A percentile compares a stretch with the other conserved stretches of the same genome.
Conservation (phyloP, 768 basidiomycete species). For the Mycena floridula region DNA sequence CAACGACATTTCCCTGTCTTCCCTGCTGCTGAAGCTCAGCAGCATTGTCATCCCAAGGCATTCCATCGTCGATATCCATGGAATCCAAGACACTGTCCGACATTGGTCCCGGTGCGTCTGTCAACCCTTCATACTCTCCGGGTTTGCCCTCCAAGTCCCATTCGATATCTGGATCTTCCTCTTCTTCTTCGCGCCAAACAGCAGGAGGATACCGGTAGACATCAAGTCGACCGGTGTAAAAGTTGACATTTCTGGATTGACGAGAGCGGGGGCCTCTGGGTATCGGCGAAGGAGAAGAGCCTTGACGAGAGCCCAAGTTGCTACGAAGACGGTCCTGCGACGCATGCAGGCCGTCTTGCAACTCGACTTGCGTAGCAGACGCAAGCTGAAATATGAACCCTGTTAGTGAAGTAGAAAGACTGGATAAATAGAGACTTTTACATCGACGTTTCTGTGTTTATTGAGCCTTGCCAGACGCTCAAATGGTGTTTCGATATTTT, state of each 20-base stretch:
- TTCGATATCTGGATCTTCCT: constrained; percentile 57
- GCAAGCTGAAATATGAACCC: constrained; percentile 53
- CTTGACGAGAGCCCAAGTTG: constrained; percentile 42
- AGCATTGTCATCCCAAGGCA: constrained; percentile 79
- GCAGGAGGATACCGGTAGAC: constrained; percentile 77
- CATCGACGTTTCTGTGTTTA: constrained; percentile 96
- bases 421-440: constrained; percentile 32
- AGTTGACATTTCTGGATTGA: constrained; percentile 52
- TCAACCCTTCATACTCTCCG: constrained; percentile 62
- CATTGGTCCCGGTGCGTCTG: constrained; percentile 49
- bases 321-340: constrained; percentile 50
- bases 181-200: constrained; percentile 76
- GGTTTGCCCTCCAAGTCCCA: constrained; percentile 68
- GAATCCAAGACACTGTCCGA: constrained; percentile 23
- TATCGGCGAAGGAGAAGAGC: constrained; percentile 40
- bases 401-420: constrained; percentile 3
- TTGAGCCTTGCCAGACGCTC: constrained; percentile 93
- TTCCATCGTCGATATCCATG: constrained; percentile 75
- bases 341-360: constrained; percentile 44
- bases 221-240: constrained; percentile 53
- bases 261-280: constrained; percentile 24
- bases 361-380: constrained; percentile 66
- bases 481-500: constrained; percentile 98
- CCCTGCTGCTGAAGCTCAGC: constrained; percentile 33
- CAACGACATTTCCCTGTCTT: constrained; percentile 23